phyloP scores from a whole-genome alignment of 257 asterid genomes.

The Buddleja alternifolia region DNA sequence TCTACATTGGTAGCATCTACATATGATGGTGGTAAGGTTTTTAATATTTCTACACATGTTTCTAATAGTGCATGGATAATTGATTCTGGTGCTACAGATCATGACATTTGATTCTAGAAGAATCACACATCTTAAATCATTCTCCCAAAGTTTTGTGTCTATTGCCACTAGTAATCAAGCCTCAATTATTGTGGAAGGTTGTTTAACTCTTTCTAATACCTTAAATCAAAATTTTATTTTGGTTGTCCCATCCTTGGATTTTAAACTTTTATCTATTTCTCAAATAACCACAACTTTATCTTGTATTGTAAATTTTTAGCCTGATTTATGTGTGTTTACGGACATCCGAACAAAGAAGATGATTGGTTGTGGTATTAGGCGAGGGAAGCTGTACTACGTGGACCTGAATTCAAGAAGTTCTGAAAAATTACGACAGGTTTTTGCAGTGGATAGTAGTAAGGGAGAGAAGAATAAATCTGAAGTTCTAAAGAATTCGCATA shows the following conservation, averaged over 20 bases:
- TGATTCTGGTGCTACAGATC: background rate
- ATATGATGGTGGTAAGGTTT: conserved; percentile 3
- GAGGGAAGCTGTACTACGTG: background rate
- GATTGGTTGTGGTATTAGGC: no score
- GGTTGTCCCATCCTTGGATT: conserved; percentile 11
- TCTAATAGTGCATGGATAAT: no score
- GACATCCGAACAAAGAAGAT: no score
- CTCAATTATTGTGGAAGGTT: conserved; percentile 6
- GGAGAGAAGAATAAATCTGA: background rate
- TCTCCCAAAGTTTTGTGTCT: background rate
- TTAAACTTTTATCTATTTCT: background rate
- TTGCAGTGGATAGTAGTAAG: no score
- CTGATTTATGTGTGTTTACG: background rate
- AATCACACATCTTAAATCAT: background rate
- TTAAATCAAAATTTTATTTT: background rate
- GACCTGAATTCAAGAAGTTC: background rate
- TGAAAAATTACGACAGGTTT: background rate
- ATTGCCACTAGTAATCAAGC: no score
- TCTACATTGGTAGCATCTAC: no score
- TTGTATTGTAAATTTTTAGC: background rate
- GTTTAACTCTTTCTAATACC: background rate
- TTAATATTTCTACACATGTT: background rate
- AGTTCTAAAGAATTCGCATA: no score
- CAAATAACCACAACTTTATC: background rate
- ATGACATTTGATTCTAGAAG: background rate